Percentiles rank a stretch among this genome's conserved stretches.
These are phyloP conservation scores for Mucor plumbeus DNA, from an alignment of 371 early-diverging fungal species.

Conservation along the genomic window DNA sequence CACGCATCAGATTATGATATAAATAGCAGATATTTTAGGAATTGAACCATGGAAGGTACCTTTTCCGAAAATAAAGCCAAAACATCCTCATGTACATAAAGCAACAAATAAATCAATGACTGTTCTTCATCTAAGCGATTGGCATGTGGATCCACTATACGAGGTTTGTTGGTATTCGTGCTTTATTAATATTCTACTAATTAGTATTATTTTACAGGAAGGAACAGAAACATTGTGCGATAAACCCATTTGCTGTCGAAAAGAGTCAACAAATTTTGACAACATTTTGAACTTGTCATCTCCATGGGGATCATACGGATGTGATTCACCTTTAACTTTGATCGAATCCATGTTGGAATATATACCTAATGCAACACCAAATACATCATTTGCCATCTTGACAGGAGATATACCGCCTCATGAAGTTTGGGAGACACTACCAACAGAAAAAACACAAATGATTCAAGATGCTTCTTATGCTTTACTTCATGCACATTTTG, in stretches of 20 bases:
- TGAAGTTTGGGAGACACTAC: slow-evolving; percentile 63
- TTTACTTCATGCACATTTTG: slow-evolving; percentile 49
- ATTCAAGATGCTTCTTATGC: slow-evolving; percentile 47
- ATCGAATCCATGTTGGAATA: slow-evolving; percentile 54
- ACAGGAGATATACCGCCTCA: slow-evolving; percentile 72
- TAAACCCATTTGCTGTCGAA: slow-evolving; percentile 64
- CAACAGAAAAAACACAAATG: slow-evolving; percentile 40
- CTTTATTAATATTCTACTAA: too few species aligned
- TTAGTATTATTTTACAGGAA: slow-evolving; percentile 19
- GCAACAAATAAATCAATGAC: slow-evolving; percentile 47
- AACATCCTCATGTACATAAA: slow-evolving; percentile 20
- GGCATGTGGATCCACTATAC: slow-evolving; percentile 66
- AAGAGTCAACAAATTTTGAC: slow-evolving; percentile 40
- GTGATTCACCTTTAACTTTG: slow-evolving; percentile 55
- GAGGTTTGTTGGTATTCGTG: slow-evolving; percentile 22
- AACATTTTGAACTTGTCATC: slow-evolving; percentile 41
- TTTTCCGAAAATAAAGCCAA: slow-evolving; percentile 60
- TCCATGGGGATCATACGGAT: slow-evolving; percentile 54
- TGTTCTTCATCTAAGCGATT: slow-evolving; percentile 66
- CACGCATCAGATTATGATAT: too few species aligned
- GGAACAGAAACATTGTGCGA: slow-evolving; percentile 59
- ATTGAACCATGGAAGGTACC: slow-evolving; percentile 39
- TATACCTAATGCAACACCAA: slow-evolving; percentile 44
- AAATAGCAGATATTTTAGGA: not conserved
- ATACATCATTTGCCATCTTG: slow-evolving; percentile 55